Percentiles rank a stretch among this genome's conserved stretches.
These are phyloP conservation scores for Trypanosoma boissoni DNA, from an alignment of 208 protist genomes.

Conservation along the genomic window DNA sequence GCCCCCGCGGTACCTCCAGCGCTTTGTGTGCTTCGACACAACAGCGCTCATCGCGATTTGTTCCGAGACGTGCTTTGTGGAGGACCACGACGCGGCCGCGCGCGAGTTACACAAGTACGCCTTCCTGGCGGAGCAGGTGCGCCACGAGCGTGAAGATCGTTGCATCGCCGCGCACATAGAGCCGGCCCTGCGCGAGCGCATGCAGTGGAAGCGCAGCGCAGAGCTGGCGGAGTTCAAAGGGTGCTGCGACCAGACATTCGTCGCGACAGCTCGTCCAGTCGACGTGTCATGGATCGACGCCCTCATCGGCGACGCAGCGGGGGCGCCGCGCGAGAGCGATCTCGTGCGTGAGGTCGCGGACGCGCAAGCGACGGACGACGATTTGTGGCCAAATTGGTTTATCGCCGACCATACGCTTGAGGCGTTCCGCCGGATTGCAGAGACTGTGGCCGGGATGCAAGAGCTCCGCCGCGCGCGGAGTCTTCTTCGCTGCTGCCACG, in stretches of 20 bases:
- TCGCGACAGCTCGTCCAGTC: not conserved
- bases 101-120: constrained; percentile 27
- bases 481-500: constrained; percentile 40
- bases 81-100: constrained; percentile 19
- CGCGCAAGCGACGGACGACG: not conserved
- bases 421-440: constrained; percentile 76
- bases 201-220: constrained; percentile 32
- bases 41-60: constrained; percentile 72
- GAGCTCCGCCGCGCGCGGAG: constrained; percentile 48
- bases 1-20: too few species aligned
- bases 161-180: constrained; percentile 41
- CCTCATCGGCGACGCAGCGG: not conserved
- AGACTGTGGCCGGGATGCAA: constrained; percentile 64
- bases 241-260: constrained; percentile 17
- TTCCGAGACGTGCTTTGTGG: constrained; percentile 54
- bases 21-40: constrained; percentile 70
- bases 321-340: not conserved
- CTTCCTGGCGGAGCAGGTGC: constrained; percentile 60
- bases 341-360: not conserved
- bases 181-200: constrained; percentile 30
- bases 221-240: constrained; percentile 9
- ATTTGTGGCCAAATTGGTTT: constrained; percentile 53
- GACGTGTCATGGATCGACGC: constrained; percentile 22
- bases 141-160: constrained; percentile 31
- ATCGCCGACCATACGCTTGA: constrained; percentile 59